Evolutionary conservation across 2,329 filamentous ascomycete species (phyloP).

Genomic region (Teratosphaeriaceae sp.): DNA sequence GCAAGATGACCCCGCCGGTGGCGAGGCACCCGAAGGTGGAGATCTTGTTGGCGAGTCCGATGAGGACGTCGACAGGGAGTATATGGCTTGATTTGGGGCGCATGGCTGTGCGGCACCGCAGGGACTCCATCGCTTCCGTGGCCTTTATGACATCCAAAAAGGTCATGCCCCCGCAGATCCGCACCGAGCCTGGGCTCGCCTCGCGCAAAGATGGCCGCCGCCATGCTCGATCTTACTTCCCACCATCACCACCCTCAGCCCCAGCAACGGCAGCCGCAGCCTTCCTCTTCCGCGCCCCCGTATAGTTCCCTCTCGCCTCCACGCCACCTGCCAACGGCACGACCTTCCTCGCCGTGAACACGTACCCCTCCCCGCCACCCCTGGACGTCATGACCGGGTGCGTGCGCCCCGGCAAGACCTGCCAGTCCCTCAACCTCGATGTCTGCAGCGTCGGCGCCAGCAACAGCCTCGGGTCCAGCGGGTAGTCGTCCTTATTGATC

Average conservation of each 20-base stretch:
- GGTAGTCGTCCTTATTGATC: slow-evolving; percentile 60
- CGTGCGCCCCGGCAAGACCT: slow-evolving; percentile 84
- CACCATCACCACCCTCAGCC: background rate
- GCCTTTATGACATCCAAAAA: too few species aligned
- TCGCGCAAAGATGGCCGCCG: too few species aligned
- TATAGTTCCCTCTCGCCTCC: slow-evolving; percentile 70
- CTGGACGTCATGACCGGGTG: slow-evolving; percentile 89
- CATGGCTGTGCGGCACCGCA: too few species aligned
- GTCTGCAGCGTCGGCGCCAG: slow-evolving; percentile 77
- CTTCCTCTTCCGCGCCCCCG: slow-evolving; percentile 57
- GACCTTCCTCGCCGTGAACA: slow-evolving; percentile 78
- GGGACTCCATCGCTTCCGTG: too few species aligned
- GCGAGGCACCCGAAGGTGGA: too few species aligned
- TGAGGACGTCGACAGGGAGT: too few species aligned
- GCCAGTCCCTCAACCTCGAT: slow-evolving; percentile 71
- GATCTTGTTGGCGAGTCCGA: too few species aligned
- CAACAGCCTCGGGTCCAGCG: slow-evolving; percentile 77
- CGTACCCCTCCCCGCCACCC: slow-evolving; percentile 82
- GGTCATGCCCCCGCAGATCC: too few species aligned
- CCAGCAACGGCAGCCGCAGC: background rate
- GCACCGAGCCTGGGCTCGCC: too few species aligned
- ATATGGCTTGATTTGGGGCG: too few species aligned
- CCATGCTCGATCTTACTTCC: too few species aligned
- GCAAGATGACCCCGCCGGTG: too few species aligned
- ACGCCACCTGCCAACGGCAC: slow-evolving; percentile 73